Evolutionary conservation across 805 yeast genomes (phyloP).

Genomic region (Nakazawaea ishiwadae): DNA sequence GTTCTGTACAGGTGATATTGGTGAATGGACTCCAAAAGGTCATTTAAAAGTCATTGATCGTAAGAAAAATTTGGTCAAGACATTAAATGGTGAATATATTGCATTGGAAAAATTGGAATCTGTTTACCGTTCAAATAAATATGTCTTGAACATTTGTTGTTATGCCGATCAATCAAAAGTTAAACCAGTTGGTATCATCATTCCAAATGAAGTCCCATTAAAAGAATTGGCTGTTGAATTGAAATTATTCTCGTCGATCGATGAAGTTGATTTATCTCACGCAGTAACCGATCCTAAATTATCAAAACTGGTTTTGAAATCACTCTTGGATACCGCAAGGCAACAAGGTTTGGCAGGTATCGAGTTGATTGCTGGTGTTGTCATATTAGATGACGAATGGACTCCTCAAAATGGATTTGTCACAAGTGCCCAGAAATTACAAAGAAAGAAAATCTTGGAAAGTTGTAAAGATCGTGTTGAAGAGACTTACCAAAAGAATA

Average conservation of each 20-base stretch:
- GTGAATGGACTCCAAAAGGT: constrained; percentile 84
- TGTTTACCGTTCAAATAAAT: constrained; percentile 76
- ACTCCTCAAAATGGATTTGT: constrained; percentile 94
- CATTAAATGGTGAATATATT: constrained; percentile 94
- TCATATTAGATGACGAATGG: constrained; percentile 88
- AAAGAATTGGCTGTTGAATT: constrained; percentile 54
- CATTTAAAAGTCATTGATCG: constrained; percentile 84
- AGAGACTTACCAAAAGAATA: constrained; percentile 42
- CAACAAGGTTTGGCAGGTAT: constrained; percentile 79
- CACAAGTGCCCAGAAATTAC: constrained; percentile 94
- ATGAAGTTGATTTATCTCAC: constrained; percentile 40
- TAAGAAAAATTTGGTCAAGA: constrained; percentile 92
- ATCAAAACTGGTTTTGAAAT: constrained; percentile 45
- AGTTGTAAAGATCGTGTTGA: constrained; percentile 67
- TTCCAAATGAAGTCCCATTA: constrained; percentile 71
- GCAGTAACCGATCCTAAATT: constrained; percentile 55
- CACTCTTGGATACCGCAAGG: constrained; percentile 71
- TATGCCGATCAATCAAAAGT: constrained; percentile 87
- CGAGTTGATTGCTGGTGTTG: constrained; percentile 77
- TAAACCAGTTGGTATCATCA: constrained; percentile 87
- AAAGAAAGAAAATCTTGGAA: constrained; percentile 81
- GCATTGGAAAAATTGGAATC: constrained; percentile 95
- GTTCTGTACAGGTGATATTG: constrained; percentile 97
- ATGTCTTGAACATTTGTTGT: constrained; percentile 80
- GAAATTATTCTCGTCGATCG: constrained; percentile 39